Conservation (phyloP, 306 rosid species). For the Citrullus mucosospermus region DNA sequence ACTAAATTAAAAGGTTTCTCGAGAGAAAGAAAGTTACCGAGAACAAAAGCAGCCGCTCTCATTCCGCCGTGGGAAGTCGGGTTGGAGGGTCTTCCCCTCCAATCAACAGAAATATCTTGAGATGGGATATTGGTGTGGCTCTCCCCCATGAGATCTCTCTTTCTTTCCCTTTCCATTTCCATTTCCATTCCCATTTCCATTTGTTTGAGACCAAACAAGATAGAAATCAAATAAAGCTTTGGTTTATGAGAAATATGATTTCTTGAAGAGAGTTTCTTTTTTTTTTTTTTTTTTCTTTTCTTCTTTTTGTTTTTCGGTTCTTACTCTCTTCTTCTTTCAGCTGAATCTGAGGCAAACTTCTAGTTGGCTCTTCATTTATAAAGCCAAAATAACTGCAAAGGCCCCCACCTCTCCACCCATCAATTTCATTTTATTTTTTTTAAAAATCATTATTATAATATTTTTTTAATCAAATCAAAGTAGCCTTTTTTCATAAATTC, state of each 20-base stretch:
- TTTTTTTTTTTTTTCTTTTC: too few relatives aligned
- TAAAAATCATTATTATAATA: neutral
- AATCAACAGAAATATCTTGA: conserved; percentile 37
- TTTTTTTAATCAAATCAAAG: neutral
- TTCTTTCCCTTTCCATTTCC: conserved; percentile 10
- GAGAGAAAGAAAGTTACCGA: conserved; percentile 23
- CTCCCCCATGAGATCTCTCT: conserved; percentile 21
- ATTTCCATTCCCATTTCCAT: neutral
- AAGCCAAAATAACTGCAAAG: conserved; percentile 6
- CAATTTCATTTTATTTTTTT: neutral
- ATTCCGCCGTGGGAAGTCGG: conserved; percentile 57
- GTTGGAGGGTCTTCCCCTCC: conserved; percentile 81
- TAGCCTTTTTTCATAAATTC: neutral
- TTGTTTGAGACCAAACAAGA: too few relatives aligned
- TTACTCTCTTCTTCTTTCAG: neutral
- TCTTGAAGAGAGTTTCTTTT: neutral
- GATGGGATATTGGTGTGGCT: neutral
- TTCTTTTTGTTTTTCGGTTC: neutral
- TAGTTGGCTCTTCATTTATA: neutral
- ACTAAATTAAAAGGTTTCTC: neutral
- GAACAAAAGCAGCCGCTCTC: conserved; percentile 56
- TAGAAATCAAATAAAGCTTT: too few relatives aligned
- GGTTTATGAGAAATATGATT: neutral
- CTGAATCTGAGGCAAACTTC: neutral
- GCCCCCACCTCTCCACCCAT: conserved; percentile 10